A percentile compares a stretch with the other conserved stretches of the same genome.
phyloP scores from a whole-genome alignment of 352 stramenopile species.

The Phytophthora sojae region DNA sequence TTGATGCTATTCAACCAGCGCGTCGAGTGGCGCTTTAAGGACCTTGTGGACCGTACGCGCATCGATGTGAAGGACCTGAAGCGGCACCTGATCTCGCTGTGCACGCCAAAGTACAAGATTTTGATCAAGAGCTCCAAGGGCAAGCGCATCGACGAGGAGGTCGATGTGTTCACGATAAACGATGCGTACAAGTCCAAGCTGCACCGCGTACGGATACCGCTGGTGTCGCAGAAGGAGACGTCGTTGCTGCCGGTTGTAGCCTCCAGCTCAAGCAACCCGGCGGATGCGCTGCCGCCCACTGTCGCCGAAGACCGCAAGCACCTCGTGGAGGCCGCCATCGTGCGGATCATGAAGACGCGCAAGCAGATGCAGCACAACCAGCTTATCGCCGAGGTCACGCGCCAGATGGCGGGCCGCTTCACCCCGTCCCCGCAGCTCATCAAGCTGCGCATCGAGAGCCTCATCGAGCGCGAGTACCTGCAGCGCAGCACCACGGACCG shows the following conservation, averaged over 20 bases:
- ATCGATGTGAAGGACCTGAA: conserved; percentile 92
- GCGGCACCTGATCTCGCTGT: conserved; percentile 97
- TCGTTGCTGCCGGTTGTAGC: conserved; percentile 55
- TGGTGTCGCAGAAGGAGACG: conserved; percentile 87
- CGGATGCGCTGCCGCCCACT: conserved; percentile 84
- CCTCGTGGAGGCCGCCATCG: conserved; percentile 94
- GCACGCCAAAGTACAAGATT: conserved; percentile 98
- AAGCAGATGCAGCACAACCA: conserved; percentile 94
- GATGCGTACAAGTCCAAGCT: conserved; percentile 95
- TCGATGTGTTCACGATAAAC: conserved; percentile 96
- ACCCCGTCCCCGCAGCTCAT: conserved; percentile 95
- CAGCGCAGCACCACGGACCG: conserved; percentile 94
- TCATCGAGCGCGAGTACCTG: conserved; percentile 99
- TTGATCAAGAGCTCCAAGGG: conserved; percentile 98
- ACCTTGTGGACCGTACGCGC: conserved; percentile 91
- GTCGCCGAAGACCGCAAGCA: conserved; percentile 98
- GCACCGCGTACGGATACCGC: conserved; percentile 82
- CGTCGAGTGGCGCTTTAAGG: conserved; percentile 79
- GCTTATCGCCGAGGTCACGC: conserved; percentile 92
- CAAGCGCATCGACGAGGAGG: conserved; percentile 95
- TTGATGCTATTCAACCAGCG: conserved; percentile 97
- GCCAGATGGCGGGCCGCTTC: conserved; percentile 92
- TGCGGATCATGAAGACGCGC: conserved; percentile 96
- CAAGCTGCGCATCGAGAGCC: conserved; percentile 98
- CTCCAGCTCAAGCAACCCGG: conserved; percentile 42